Evolutionary conservation across 352 stramenopile genomes (phyloP), one percentile per base, ranked within the genome.

Genomic region (Phytophthora meadii): DNA sequence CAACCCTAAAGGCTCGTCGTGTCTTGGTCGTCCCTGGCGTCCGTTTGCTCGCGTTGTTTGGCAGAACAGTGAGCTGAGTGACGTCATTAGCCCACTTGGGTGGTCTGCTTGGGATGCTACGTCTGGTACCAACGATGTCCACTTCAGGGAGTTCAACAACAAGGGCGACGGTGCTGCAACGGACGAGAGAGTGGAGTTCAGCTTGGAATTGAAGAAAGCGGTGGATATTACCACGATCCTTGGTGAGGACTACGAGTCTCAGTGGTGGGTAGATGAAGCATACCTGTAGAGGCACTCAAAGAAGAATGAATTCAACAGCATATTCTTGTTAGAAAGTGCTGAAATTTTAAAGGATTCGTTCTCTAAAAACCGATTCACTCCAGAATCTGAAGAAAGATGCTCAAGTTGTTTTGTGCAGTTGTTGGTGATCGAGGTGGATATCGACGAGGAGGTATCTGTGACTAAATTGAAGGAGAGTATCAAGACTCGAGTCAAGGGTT

Each of bases 111-210:
- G 61, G 61, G 46, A 64, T 11, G 22, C 22, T 8, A 8, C 36
- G 1, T 57, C 53, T 22, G 52, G 22, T 32, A 63, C 54, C 22
- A 34, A 63, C 10, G 47, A 57, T 15, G 61, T 69, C 3, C 39
- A 63, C 39, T 69, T 59, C 34, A 36, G 37, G 5, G 61, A 69
- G 54, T 69, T 64, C 30, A 64, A 64, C 8, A 69, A 69, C 61
- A 64, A 27, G 0, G 61, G 61, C 5, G 25, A 11, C 7, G 61
- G 61, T 24, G 52, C 61, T 19, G 46, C 28, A 14, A 64, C 25
- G 5, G 61, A 69, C 22, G 45, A 64, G 11, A 34, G 61, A 32
- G 61, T 64, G 15, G 40, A 50, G 12, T 60, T 52, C 30, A 60
- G 53, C 8, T 19, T 44, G 19, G 40, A 60, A 25, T 19, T 60